Evolutionary conservation across 1,284 basidiomycete genomes (phyloP), one percentile per base, ranked within the genome.

Genomic region (Melampsora larici-populina): DNA sequence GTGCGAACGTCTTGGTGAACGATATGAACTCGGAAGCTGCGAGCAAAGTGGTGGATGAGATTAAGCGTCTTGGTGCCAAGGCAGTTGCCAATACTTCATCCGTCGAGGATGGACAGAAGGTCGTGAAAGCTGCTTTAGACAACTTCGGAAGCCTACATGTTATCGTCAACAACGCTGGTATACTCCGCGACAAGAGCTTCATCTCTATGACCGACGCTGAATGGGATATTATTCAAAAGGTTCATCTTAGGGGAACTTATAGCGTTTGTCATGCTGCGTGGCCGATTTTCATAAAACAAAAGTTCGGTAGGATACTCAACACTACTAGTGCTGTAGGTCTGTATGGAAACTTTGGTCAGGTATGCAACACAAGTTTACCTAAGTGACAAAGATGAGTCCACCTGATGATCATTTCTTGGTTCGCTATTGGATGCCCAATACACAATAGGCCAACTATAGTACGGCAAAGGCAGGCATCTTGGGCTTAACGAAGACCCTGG

Each of bases 241-340:
- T 98, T 40, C 95, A 98, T 85, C 87, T 98, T 70, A 83, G 85
- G 71, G 88, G 87, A 51, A 88, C 88, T 21, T 88, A 86, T 80
- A 89, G 82, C 68, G 81, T 85, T 82, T 91, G 90, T 77, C 93
- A 97, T 84, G 96, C 96, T 17, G 92, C 93, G 49, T n/a, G n/a
- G n/a, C n/a, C n/a, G n/a, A n/a, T n/a, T n/a, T n/a, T n/a, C n/a
- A n/a, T n/a, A n/a, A n/a, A 96, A 86, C 97, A 99, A 84, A 95
- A 94, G 86, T 98, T 91, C 83, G 96, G 97, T 46, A 90, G 97
- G 78, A 96, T 99, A 82, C 88, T 99, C 78, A 97, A 93, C 72
- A 98, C 95, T 36, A 89, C 90, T 78, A 98, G 95, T 6, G 90
- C 91, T 83, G 93, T 95, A 76, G 96, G 95, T 79, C 90, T 97